phyloP scores from a whole-genome alignment of 768 basidiomycete species.

The Mycena sanguinolenta region DNA sequence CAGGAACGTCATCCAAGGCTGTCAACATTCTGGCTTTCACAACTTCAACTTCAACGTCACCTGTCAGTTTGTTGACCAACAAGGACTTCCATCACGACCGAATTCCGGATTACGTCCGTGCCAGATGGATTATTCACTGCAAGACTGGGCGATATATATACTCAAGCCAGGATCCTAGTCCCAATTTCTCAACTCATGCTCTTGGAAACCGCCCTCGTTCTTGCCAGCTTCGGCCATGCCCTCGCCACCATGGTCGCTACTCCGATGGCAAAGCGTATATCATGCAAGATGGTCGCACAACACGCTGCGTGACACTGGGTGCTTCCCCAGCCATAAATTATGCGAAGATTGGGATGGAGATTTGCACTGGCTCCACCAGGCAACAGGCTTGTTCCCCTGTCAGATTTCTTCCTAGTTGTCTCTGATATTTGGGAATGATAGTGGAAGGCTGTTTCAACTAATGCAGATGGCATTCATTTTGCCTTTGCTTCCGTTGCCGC shows the following conservation, averaged over 20 bases:
- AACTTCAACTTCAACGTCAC: not conserved
- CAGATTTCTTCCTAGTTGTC: no score
- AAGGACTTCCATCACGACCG: constrained; percentile 5
- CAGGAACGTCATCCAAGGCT: not conserved
- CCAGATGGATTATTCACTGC: constrained; percentile 18
- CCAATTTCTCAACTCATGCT: constrained; percentile 20
- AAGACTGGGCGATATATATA: constrained; percentile 16
- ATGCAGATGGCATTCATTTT: not conserved
- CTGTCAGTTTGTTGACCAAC: constrained; percentile 2
- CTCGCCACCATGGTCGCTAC: no score
- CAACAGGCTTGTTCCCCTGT: constrained; percentile 23
- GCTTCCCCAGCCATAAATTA: constrained; percentile 14
- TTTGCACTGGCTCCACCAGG: constrained; percentile 19
- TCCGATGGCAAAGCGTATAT: no score
- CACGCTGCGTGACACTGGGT: constrained; percentile 21
- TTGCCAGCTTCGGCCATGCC: constrained; percentile 18
- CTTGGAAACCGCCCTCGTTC: constrained; percentile 15
- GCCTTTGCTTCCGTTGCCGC: no score
- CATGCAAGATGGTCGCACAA: constrained; percentile 1
- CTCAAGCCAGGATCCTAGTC: not conserved
- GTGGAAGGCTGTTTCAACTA: constrained; percentile 20
- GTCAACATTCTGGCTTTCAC: constrained; percentile 16
- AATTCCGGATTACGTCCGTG: constrained; percentile 11
- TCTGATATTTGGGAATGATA: constrained; percentile 17
- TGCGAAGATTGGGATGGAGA: constrained; percentile 24